Evolutionary conservation across 2,329 filamentous ascomycete species (phyloP).

Genomic region (Neonectria magnoliae): DNA sequence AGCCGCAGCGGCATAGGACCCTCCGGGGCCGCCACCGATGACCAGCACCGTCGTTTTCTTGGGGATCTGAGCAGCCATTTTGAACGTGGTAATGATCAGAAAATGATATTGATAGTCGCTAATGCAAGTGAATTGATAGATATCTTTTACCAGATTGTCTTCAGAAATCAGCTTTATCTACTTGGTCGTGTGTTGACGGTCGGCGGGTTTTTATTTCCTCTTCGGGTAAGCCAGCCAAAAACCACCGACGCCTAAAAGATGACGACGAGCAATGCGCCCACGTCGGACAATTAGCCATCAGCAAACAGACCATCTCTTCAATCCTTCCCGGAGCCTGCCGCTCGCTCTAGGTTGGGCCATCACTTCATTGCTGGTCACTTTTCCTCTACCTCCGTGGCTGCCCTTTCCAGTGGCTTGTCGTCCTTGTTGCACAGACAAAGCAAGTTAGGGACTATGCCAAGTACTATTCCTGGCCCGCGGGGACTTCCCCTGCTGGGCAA

Average conservation of each 20-base stretch:
- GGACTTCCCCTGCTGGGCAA: conserved; percentile 17
- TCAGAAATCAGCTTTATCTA: conserved; percentile 17
- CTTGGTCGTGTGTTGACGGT: background rate
- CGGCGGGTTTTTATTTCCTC: conserved; percentile 16
- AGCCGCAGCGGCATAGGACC: conserved; percentile 17
- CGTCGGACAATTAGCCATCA: conserved; percentile 15
- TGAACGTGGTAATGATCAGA: background rate
- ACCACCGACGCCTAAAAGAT: conserved; percentile 4
- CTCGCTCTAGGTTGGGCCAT: background rate
- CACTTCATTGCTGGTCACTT: background rate
- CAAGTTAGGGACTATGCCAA: conserved; percentile 5
- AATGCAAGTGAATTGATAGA: conserved; percentile 3
- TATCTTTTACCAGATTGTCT: background rate
- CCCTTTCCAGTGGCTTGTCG: background rate
- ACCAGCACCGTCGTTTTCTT: conserved; percentile 21
- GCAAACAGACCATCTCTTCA: background rate
- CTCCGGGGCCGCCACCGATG: conserved; percentile 19
- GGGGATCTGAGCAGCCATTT: conserved; percentile 22
- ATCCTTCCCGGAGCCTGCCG: conserved; percentile 15
- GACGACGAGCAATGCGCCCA: conserved; percentile 8
- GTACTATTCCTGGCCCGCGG: conserved; percentile 13
- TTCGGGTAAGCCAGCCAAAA: conserved; percentile 9
- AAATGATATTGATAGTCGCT: background rate
- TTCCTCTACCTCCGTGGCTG: background rate
- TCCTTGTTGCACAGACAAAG: background rate